Conservation (phyloP, 73 alveolate genomes). For the Tetrahymena malaccensis region DNA sequence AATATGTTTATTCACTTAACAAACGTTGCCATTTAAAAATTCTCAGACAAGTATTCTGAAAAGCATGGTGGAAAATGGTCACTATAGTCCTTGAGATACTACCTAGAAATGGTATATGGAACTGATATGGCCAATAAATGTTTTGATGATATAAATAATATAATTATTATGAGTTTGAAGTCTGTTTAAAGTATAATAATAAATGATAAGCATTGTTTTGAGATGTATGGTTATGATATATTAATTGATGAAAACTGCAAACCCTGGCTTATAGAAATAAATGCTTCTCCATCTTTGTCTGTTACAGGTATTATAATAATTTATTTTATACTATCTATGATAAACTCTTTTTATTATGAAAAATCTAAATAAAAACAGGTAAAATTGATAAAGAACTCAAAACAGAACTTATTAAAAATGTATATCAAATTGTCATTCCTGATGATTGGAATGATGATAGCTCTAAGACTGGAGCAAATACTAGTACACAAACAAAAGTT, state of each 20-base stretch:
- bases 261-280: conserved; percentile 95
- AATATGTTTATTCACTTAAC: conserved; percentile 89
- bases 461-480: conserved; percentile 76
- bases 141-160: conserved; percentile 84
- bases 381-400: conserved; percentile 82
- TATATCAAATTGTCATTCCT: conserved; percentile 88
- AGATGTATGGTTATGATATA: conserved; percentile 98
- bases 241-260: conserved; percentile 80
- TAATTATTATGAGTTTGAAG: conserved; percentile 69
- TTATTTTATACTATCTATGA: not conserved
- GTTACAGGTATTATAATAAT: conserved; percentile 53
- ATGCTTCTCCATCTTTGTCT: conserved; percentile 90
- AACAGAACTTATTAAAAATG: conserved; percentile 81
- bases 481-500: conserved; percentile 54
- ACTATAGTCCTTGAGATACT: conserved; percentile 55
- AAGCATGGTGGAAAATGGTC: conserved; percentile 89
- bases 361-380: conserved; percentile 4
- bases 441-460: conserved; percentile 89
- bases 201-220: conserved; percentile 99
- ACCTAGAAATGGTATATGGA: conserved; percentile 79
- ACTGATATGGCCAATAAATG: conserved; percentile 73
- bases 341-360: not conserved
- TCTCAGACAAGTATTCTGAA: conserved; percentile 77
- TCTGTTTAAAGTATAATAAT: conserved; percentile 78
- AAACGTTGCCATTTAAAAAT: conserved; percentile 87